Base-by-base conservation (phyloP, 495 filamentous ascomycete species). In the Penicillium daleae region DNA sequence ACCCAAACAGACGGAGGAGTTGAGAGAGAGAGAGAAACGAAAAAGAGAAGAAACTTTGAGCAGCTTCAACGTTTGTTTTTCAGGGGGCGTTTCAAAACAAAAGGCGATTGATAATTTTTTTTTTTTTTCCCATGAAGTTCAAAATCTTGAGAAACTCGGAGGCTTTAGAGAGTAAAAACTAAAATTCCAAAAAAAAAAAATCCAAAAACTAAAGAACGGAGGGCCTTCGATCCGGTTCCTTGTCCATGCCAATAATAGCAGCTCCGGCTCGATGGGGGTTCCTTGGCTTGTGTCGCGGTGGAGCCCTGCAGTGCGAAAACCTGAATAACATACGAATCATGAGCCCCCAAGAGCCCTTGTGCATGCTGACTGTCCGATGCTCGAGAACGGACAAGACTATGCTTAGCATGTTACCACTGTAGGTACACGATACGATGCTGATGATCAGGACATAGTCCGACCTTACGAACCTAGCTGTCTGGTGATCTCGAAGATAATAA, bases 231-330 rank as follows among this genome's bases (percentile, higher is more conserved):
- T 69, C 62, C 54, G 58, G 40, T 68, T 65, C 61, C 66, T 60
- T 60, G 6, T 52, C 19, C 52, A 63, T 71, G 60, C 63, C 68
- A 65, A 67, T 65, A 61, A 68, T 68, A 68, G 62, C 57, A 68
- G 59, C 61, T 59, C 54, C 33, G 21, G 27, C 26, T 12, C 21
- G 57, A 51, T 40, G 44, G 56, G 44, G 56, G 59, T 63, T 60
- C 65, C 61, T 42, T 63, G 64, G 64, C 63, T 59, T 44, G 21
- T 29, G 46, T 59, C 53, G n/a, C 42, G 55, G 59, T 59, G 56
- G 64, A 60, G 29, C 56, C 60, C 13, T 46, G 42, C 21, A 46
- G 29, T 31, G 51, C 51, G 32, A 56, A 42, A 56, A 42, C 53
- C 35, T 27, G 53, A 40, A 24, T 40, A 32, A 35, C 17, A 54